Evolutionary conservation across 192 early-diverging fungal genomes (phyloP), one percentile per base, ranked within the genome.

Genomic region (Linderina pennispora): DNA sequence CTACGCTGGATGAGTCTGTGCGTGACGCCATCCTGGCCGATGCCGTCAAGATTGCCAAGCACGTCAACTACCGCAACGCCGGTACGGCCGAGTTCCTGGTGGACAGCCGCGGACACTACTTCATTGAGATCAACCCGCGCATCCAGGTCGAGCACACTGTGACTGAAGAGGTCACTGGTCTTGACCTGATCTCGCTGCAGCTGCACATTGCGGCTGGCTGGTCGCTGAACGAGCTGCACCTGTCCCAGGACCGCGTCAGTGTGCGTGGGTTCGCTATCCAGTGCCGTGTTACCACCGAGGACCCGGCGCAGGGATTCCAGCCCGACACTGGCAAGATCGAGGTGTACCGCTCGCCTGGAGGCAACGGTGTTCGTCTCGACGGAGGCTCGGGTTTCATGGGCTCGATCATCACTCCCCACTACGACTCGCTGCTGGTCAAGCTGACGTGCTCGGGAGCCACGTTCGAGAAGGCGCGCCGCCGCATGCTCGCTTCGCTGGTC

Each of bases 81-180:
- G 95, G 95, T 46, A 98, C 95, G 0, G 95, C 89, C 25, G 95
- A 98, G 63, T 98, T 96, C 77, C 79, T 98, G 48, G 90, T 95
- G 1, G 93, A 96, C 59, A 50, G 65, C 38, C 77, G 91, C 45
- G 82, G 86, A 55, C 84, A 94, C 75, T 98, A 96, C 80, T 98
- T 98, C 51, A 94, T 98, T 45, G 95, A 98, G 74, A 90, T 96
- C 56, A 96, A 98, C 65, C 92, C 95, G 38, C 83, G 95, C 70
- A 89, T 98, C 45, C 95, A 98, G 73, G 95, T 98, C 20, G 95
- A 98, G 74, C 95, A 98, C 69, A 91, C 91, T 23, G 90, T 96
- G 31, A 96, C 95, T 38, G 95, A 98, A 74, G 91, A 95, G 70
- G 83, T 96, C 41, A 94, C 93, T 14, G 95, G 95, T 21, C 79